phyloP scores from a whole-genome alignment of 495 filamentous ascomycete genomes.

The Polyplosphaeria fusca region DNA sequence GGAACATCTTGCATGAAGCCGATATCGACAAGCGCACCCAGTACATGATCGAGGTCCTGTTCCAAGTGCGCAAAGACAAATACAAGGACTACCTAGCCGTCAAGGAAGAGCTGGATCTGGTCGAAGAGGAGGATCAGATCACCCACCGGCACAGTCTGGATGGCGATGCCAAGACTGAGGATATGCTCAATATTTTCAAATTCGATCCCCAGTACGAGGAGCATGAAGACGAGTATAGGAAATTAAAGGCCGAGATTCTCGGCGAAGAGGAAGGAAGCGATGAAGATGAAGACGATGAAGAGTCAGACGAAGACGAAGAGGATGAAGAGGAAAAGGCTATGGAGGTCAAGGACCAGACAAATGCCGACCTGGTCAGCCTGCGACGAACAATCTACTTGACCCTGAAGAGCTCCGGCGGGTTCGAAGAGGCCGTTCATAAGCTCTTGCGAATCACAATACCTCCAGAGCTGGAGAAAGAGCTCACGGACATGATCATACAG shows the following conservation, averaged over 20 bases:
- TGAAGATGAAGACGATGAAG: slow-evolving; percentile 63
- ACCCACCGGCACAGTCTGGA: slow-evolving; percentile 73
- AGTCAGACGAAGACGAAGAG: slow-evolving; percentile 75
- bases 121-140: slow-evolving; percentile 97
- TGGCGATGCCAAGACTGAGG: slow-evolving; percentile 77
- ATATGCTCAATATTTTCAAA: slow-evolving; percentile 92
- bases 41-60: slow-evolving; percentile 98
- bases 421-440: slow-evolving; percentile 95
- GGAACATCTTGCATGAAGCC: slow-evolving; percentile 90
- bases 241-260: slow-evolving; percentile 86
- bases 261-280: slow-evolving; percentile 81
- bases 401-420: slow-evolving; percentile 90
- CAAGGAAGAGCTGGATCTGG: slow-evolving; percentile 87
- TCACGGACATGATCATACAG: slow-evolving; percentile 95
- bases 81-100: slow-evolving; percentile 93
- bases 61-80: slow-evolving; percentile 92
- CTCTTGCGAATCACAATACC: slow-evolving; percentile 68
- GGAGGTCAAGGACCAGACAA: slow-evolving; percentile 97
- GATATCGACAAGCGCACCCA: slow-evolving; percentile 95
- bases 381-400: slow-evolving; percentile 94
- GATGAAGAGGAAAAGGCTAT: slow-evolving; percentile 69
- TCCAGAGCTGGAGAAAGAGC: slow-evolving; percentile 79
- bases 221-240: slow-evolving; percentile 85
- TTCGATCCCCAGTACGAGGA: slow-evolving; percentile 85
- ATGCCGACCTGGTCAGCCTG: slow-evolving; percentile 90